These are phyloP conservation scores for Phytophthora tubulina DNA, from an alignment of 352 stramenopile species.

Conservation along the genomic window DNA sequence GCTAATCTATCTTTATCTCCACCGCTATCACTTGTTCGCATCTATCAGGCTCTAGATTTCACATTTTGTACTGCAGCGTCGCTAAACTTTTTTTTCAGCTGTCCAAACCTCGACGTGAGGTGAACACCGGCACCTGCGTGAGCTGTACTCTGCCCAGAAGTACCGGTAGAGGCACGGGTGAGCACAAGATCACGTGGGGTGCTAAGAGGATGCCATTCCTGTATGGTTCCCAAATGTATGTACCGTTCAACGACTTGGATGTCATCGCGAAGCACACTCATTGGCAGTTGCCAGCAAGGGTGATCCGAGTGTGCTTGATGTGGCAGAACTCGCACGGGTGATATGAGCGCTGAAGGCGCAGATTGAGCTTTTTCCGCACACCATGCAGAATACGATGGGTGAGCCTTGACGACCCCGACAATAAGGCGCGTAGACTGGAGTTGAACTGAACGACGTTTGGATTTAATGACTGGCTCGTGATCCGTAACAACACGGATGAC, in stretches of 20 bases:
- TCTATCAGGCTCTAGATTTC: too few relatives aligned
- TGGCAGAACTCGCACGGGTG: constrained; percentile 78
- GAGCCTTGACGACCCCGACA: constrained; percentile 56
- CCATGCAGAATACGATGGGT: constrained; percentile 77
- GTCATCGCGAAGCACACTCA: constrained; percentile 67
- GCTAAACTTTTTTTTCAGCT: too few relatives aligned
- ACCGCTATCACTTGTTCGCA: too few relatives aligned
- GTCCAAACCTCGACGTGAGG: too few relatives aligned
- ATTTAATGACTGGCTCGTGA: constrained; percentile 68
- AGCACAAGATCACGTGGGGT: constrained; percentile 76
- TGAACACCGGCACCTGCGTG: too few relatives aligned
- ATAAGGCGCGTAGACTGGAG: constrained; percentile 65
- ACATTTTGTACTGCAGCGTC: too few relatives aligned
- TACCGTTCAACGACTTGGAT: constrained; percentile 87
- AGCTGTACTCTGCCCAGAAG: constrained; percentile 66
- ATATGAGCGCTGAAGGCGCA: constrained; percentile 70
- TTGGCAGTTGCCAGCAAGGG: constrained; percentile 66
- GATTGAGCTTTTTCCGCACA: constrained; percentile 70
- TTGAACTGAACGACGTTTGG: constrained; percentile 67
- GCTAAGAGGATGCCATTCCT: constrained; percentile 87
- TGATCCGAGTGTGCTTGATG: constrained; percentile 69
- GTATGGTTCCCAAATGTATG: constrained; percentile 68
- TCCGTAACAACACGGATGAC: constrained; percentile 85
- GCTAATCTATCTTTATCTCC: too few relatives aligned
- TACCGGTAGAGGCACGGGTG: constrained; percentile 32